A percentile compares a stretch with the other conserved stretches of the same genome.
phyloP scores from a whole-genome alignment of 78 protist species.

The Dictyostelium capitatum region DNA sequence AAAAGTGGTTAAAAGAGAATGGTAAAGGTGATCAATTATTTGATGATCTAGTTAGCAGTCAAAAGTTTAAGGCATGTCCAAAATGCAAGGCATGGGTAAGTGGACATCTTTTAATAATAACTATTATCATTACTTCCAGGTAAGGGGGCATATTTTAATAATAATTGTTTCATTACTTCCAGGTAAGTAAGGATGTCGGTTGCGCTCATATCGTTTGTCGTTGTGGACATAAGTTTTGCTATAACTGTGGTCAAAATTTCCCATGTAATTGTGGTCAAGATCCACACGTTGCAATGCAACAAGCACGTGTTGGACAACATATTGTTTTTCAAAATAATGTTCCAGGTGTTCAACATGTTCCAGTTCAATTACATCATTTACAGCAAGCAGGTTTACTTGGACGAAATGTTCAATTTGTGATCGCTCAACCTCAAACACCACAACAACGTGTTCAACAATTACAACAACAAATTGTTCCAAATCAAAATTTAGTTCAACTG shows the following conservation, averaged over 20 bases:
- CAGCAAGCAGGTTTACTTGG: neutral
- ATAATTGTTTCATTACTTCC: neutral
- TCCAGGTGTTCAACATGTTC: neutral
- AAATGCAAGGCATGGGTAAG: constrained; percentile 24
- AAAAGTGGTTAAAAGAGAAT: constrained; percentile 49
- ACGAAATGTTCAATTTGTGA: neutral
- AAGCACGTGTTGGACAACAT: neutral
- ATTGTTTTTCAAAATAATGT: neutral
- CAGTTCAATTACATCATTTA: neutral
- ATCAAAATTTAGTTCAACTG: neutral
- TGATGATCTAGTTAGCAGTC: constrained; percentile 19
- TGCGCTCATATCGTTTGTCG: constrained; percentile 52
- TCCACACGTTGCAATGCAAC: constrained; percentile 13
- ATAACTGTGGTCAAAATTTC: constrained; percentile 25
- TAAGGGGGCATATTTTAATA: neutral
- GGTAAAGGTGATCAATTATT: constrained; percentile 59
- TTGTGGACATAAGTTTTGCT: constrained; percentile 53
- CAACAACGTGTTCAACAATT: no score
- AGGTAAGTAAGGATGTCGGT: neutral
- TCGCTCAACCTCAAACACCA: neutral
- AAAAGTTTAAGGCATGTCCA: constrained; percentile 59
- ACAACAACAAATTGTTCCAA: neutral
- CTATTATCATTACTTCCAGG: neutral
- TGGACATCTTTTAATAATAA: neutral
- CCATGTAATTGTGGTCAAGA: constrained; percentile 58